Evolutionary conservation across 2,329 filamentous ascomycete genomes (phyloP), one percentile per base, ranked within the genome.

Genomic region (Colletotrichum lentis): DNA sequence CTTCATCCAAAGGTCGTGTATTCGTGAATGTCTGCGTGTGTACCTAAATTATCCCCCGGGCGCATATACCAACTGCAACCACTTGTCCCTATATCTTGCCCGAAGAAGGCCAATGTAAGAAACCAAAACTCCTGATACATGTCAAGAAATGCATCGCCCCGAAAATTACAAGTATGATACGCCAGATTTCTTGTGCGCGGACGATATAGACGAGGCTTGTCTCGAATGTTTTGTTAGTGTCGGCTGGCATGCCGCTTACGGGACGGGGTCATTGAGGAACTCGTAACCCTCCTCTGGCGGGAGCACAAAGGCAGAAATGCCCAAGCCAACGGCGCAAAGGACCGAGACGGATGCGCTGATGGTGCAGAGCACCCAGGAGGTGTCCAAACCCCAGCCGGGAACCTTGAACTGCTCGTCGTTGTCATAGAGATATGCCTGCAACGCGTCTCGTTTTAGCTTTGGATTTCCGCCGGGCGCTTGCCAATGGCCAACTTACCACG

Each of bases 221-320:
- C n/a, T 61, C 62, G 52, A n/a, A 1, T 16, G 2, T 41, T 41
- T 18, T 39, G 4, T 27, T 24, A 3, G 14, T 20, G 14, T 35
- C 22, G 31, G 11, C 24, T 10, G 12, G 11, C 35, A 20, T n/a
- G 1, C 11, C 20, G 12, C 41, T 52, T 22, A 71, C 11, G 70
- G 67, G 22, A 80, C 65, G 3, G 82, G 79, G 35, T 86, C 84
- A 14, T 79, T 75, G 69, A 87, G 75, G 70, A 92, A 86, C 77
- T 97, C 92, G 80, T 97, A 97, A 64, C 93, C 94, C 74, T 91
- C 92, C 77, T 97, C 94, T 0, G 88, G 86, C 0, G 93, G 91
- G 50, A 97, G 82, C 24, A 91, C 78, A 67, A 89, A 87, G 5
- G 90, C 91, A 1, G 92, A 91, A 12, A 88, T 80, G 1, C 86